Percentiles rank a stretch among this genome's conserved stretches.
These are phyloP conservation scores for Neofusicoccum cordaticola DNA, from an alignment of 2,329 filamentous ascomycete genomes.

Conservation along the genomic window DNA sequence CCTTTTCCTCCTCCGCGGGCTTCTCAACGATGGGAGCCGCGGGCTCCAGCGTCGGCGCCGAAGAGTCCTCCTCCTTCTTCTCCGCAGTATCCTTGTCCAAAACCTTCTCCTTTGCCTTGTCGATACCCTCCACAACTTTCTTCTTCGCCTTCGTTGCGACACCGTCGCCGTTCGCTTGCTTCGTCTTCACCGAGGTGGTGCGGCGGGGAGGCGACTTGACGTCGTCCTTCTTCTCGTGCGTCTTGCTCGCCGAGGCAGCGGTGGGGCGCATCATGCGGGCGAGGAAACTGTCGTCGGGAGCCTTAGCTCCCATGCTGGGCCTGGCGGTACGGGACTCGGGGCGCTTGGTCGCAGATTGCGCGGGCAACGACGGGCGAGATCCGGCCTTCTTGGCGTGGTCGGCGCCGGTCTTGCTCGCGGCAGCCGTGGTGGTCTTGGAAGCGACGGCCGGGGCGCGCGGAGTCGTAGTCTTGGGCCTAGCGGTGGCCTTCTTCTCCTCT, in stretches of 20 bases:
- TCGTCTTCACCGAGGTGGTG: slow-evolving; percentile 20
- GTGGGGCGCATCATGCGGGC: slow-evolving; percentile 82
- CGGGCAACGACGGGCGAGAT: slow-evolving; percentile 37
- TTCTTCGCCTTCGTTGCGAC: slow-evolving; percentile 34
- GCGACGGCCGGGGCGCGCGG: slow-evolving; percentile 23
- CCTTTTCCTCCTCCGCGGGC: slow-evolving; percentile 7
- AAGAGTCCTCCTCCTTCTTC: background rate
- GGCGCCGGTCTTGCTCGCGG: slow-evolving; percentile 29
- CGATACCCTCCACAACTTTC: slow-evolving; percentile 34
- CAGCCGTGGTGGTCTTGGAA: slow-evolving; percentile 28
- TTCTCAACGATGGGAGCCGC: slow-evolving; percentile 7
- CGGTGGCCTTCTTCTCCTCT: slow-evolving; percentile 39
- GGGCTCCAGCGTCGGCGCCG: slow-evolving; percentile 6
- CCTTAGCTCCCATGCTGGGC: slow-evolving; percentile 22
- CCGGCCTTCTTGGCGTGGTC: slow-evolving; percentile 36
- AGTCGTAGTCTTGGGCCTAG: slow-evolving; percentile 38
- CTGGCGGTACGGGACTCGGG: slow-evolving; percentile 44
- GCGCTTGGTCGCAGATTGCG: slow-evolving; percentile 46
- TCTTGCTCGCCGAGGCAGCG: slow-evolving; percentile 65
- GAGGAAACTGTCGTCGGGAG: slow-evolving; percentile 68
- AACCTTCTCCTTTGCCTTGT: slow-evolving; percentile 35
- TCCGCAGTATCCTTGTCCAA: slow-evolving; percentile 13
- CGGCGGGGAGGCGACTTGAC: slow-evolving; percentile 38
- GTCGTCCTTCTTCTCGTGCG: slow-evolving; percentile 56
- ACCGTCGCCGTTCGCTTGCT: slow-evolving; percentile 23